These are phyloP conservation scores for Sugiyamaella xylanicola DNA, from an alignment of 1,139 yeast genomes.

Conservation along the genomic window DNA sequence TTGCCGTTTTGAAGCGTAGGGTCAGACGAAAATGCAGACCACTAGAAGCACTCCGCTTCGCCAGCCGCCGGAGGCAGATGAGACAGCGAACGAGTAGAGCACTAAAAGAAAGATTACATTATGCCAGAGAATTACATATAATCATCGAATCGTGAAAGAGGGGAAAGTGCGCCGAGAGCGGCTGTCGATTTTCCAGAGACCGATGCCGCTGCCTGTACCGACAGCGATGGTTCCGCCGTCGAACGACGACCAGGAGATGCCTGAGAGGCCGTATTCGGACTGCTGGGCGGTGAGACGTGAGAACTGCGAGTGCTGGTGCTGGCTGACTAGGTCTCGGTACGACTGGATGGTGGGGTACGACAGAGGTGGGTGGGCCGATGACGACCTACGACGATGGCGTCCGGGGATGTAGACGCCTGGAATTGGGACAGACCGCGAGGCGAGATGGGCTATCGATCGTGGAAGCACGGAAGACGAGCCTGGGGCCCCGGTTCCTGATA, in stretches of 20 bases:
- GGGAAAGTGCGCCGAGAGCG: constrained; percentile 39
- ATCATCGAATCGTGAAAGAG: constrained; percentile 32
- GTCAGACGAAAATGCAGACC: too few relatives aligned
- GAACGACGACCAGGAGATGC: constrained; percentile 42
- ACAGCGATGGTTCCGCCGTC: constrained; percentile 44
- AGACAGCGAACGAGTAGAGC: background rate
- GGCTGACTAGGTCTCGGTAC: constrained; percentile 26
- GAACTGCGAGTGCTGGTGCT: constrained; percentile 21
- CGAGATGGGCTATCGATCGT: background rate
- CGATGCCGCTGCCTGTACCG: constrained; percentile 44
- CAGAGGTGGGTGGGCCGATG: constrained; percentile 12
- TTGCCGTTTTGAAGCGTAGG: too few relatives aligned
- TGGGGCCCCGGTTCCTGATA: background rate
- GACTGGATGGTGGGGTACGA: constrained; percentile 25
- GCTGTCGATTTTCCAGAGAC: constrained; percentile 40
- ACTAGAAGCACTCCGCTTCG: background rate
- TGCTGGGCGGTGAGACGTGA: constrained; percentile 21
- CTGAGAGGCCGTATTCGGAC: constrained; percentile 40
- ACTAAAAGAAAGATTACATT: background rate
- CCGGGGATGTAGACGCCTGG: constrained; percentile 9
- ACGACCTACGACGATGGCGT: constrained; percentile 9
- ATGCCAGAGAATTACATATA: background rate
- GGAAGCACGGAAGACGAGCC: background rate
- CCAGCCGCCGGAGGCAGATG: background rate
- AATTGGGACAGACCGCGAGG: background rate